phyloP scores from a whole-genome alignment of 768 basidiomycete genomes.

The Agrocybe praecox region DNA sequence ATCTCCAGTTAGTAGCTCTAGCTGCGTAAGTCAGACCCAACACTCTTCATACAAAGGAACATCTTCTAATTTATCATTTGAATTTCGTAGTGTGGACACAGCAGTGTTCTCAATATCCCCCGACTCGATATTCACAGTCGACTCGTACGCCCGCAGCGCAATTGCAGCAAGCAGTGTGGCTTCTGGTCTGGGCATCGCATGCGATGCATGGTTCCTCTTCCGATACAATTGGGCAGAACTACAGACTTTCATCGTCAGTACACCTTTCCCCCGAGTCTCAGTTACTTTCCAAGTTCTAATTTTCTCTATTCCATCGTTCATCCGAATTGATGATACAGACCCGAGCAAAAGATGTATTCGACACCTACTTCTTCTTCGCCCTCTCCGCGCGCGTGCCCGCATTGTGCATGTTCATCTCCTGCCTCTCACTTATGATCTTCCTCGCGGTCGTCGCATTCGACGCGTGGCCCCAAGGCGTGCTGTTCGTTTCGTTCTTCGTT shows the following conservation, averaged over 20 bases:
- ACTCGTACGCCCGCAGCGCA: conserved; percentile 45
- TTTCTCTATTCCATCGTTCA: background rate
- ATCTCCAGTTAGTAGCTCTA: conserved; percentile 55
- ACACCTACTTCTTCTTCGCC: conserved; percentile 68
- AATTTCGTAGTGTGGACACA: conserved; percentile 50
- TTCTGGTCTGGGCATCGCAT: conserved; percentile 66
- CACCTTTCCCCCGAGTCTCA: background rate
- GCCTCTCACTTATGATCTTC: conserved; percentile 61
- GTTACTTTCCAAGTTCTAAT: background rate
- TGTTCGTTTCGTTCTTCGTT: conserved; percentile 57
- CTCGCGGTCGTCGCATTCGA: conserved; percentile 61
- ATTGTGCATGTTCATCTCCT: conserved; percentile 58
- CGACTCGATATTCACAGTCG: conserved; percentile 51
- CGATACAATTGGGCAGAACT: conserved; percentile 57
- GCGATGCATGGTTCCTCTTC: conserved; percentile 68
- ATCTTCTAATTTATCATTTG: no score
- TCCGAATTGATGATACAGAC: no score
- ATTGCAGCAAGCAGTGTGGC: conserved; percentile 61
- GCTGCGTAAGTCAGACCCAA: conserved; percentile 52
- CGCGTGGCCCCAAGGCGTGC: conserved; percentile 64
- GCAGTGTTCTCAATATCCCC: conserved; percentile 67
- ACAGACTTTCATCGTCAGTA: conserved; percentile 56
- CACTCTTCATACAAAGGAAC: no score
- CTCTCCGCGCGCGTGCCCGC: conserved; percentile 67
- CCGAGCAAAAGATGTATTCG: conserved; percentile 58